phyloP scores from a whole-genome alignment of 2,329 filamentous ascomycete species.

The Fusarium musae region DNA sequence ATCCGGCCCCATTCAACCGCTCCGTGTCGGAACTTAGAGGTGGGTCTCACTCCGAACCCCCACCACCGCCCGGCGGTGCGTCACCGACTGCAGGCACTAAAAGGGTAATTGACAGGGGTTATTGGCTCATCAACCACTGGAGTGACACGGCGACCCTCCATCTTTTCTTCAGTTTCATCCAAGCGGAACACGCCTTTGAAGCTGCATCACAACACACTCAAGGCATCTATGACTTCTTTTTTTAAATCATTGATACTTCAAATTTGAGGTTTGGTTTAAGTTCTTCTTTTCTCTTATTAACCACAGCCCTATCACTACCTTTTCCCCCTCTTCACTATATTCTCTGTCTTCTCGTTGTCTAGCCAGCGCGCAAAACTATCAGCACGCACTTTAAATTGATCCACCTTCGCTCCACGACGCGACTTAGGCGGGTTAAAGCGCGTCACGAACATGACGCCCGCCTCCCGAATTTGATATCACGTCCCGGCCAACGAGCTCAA shows the following conservation, averaged over 20 bases:
- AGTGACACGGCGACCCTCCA: slow-evolving; percentile 39
- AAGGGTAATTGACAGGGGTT: slow-evolving; percentile 19
- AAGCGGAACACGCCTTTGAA: slow-evolving; percentile 22
- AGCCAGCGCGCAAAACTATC: slow-evolving; percentile 32
- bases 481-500: slow-evolving; percentile 39
- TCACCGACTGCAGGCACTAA: slow-evolving; percentile 35
- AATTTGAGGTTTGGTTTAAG: background rate
- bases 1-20: slow-evolving; percentile 2
- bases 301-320: background rate
- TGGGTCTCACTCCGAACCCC: slow-evolving; percentile 7
- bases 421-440: slow-evolving; percentile 46
- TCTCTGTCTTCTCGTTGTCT: slow-evolving; percentile 18
- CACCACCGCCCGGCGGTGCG: slow-evolving; percentile 2
- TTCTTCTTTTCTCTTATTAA: background rate
- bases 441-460: slow-evolving; percentile 55
- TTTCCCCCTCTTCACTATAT: background rate
- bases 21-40: slow-evolving; percentile 11
- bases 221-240: slow-evolving; percentile 7
- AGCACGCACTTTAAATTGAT: slow-evolving; percentile 38
- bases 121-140: slow-evolving; percentile 27
- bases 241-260: slow-evolving; percentile 2
- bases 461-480: slow-evolving; percentile 50
- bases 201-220: slow-evolving; percentile 26
- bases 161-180: slow-evolving; percentile 7
- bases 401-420: slow-evolving; percentile 47